Evolutionary conservation across 2,329 filamentous ascomycete genomes (phyloP), one percentile per base, ranked within the genome.

Genomic region (Pyrenochaeta sp.): DNA sequence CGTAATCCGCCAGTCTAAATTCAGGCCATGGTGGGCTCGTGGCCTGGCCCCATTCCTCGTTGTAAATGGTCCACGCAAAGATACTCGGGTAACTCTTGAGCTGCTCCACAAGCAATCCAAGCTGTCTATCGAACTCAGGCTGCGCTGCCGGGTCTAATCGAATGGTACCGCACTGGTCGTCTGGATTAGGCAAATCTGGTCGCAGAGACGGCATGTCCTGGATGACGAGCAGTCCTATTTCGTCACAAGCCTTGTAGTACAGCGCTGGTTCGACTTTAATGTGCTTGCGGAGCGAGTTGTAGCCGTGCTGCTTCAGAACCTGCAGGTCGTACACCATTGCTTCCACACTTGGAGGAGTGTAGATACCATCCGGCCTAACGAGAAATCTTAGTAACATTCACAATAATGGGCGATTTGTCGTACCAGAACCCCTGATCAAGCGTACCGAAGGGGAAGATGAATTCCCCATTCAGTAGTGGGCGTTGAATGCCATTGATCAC

Each of bases 221-320:
- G 46, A 91, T 86, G 5, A 91, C 82, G 27, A 91, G 72, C 15
- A 91, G 72, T 1, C 89, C 89, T 1, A 91, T 73, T 58, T 86
- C 81, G 49, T 91, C 89, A 56, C 87, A 89, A 4, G 89, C 88
- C 19, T 84, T 83, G 70, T 91, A 91, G 72, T 88, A 91, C 6
- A 91, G 73, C 12, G 87, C 86, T 0, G 86, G 82, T 65, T 90
- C 88, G 6, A 90, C 81, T 75, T 91, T 91, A 78, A 90, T 88
- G 66, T 91, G 89, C 71, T 92, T 91, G 36, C 90, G 85, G 9
- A 91, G 71, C 82, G 88, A 88, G 72, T 91, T 91, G 74, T 90
- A 88, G 0, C 89, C 89, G 1, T 91, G 79, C 1, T 79, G 77
- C 76, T 91, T 91, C 54, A 91, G 74, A 4, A 86, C 76, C 57